Percentiles rank a stretch among this genome's conserved stretches.
Evolutionary conservation across 2,329 filamentous ascomycete genomes (phyloP).

Genomic region (Plectosphaerella plurivora): DNA sequence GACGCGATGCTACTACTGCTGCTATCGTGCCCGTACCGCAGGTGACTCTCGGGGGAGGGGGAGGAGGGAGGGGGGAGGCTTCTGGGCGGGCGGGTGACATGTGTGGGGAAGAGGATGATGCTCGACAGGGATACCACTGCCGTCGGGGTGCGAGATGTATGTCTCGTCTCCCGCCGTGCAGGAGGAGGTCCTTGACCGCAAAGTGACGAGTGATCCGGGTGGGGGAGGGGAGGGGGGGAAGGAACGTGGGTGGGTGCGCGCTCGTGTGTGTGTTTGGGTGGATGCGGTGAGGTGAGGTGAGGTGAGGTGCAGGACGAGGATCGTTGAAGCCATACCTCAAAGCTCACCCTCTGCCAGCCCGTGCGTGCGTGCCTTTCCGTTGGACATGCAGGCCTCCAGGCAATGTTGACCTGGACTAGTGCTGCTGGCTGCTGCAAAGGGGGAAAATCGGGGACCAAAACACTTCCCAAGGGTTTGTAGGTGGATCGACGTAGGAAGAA

Average conservation of each 20-base stretch:
- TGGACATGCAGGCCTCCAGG: too few relatives aligned
- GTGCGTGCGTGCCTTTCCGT: too few relatives aligned
- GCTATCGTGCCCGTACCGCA: constrained; percentile 4
- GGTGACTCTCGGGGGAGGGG: constrained; percentile 5
- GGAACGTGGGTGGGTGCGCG: not conserved
- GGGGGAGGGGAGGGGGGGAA: not conserved
- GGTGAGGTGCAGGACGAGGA: not conserved
- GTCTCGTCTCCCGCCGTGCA: not conserved
- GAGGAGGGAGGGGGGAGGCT: constrained; percentile 5
- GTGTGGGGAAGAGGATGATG: constrained; percentile 11
- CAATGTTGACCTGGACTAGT: too few relatives aligned
- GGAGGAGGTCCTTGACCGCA: too few relatives aligned
- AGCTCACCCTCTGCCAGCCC: too few relatives aligned
- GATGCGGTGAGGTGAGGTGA: not conserved
- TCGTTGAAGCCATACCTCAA: too few relatives aligned
- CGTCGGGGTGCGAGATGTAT: constrained; percentile 14
- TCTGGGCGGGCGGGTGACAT: constrained; percentile 9
- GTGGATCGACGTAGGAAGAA: not conserved
- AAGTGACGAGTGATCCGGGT: too few relatives aligned
- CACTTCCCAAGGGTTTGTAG: not conserved
- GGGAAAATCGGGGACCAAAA: too few relatives aligned
- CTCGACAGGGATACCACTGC: constrained; percentile 9
- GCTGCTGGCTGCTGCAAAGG: too few relatives aligned
- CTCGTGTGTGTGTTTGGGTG: not conserved
- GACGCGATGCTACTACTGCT: constrained; percentile 4